Evolutionary conservation across 441 rosid genomes (phyloP).

Genomic region (Adansonia rubrostipa): DNA sequence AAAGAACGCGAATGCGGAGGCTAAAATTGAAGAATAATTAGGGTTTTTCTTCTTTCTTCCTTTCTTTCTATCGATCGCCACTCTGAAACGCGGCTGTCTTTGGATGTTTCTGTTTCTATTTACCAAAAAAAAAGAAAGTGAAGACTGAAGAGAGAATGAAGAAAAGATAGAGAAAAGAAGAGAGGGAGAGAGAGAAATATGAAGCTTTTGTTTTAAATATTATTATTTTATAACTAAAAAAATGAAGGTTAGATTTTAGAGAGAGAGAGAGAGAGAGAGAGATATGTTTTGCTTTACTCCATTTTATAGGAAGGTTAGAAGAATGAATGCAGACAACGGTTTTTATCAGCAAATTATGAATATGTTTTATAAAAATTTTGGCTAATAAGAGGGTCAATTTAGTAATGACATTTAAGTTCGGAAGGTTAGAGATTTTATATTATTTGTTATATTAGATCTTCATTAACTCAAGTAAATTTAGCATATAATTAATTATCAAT

Average conservation of each 20-base stretch:
- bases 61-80: neutral
- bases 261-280: neutral
- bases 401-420: neutral
- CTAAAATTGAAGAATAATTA: neutral
- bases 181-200: neutral
- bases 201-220: neutral
- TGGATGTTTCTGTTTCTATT: neutral
- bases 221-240: neutral
- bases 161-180: neutral
- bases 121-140: neutral
- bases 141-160: neutral
- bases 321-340: neutral
- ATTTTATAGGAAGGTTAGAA: neutral
- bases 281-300: neutral
- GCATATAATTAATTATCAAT: no score
- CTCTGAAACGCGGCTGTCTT: neutral
- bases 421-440: no score
- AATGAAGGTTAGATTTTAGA: neutral
- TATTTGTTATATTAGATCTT: no score
- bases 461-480: no score
- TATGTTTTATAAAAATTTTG: neutral
- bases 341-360: neutral
- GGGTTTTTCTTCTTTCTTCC: slow-evolving; percentile 17
- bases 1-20: slow-evolving; percentile 6
- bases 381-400: neutral